Base-by-base conservation (phyloP, 2,329 filamentous ascomycete genomes). In the Fusarium torreyae region DNA sequence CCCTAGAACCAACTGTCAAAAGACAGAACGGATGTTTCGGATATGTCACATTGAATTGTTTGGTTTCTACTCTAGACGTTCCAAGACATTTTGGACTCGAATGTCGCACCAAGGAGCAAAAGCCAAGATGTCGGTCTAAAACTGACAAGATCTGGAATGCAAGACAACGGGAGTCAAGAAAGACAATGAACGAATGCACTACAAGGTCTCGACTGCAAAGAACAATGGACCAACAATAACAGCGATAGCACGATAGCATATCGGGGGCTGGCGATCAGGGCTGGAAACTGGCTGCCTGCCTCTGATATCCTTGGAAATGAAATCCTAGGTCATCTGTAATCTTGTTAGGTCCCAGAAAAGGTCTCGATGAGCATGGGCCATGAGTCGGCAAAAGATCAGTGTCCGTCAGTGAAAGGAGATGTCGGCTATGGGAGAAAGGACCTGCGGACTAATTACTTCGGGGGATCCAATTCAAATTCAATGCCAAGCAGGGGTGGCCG, bases 291-390 rank as follows among this genome's bases (percentile, higher is more conserved):
- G 51, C 58, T 42, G 52, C 54, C 15, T 45, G 48, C 59, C 60
- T 61, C 68, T 56, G 34, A 53, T 40, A 61, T 51, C 52, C 58
- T 57, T 65, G 57, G 50, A 59, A 22, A 43, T 60, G 53, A 40
- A 43, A 65, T 50, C 55, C 66, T 58, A 42, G 62, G 49, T 54
- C 61, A 71, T 63, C 43, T 67, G 46, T 54, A 65, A 71, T 63
- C 43, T 67, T 66, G 40, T 28, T 57, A 42, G 39, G 52, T 31
- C 20, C 39, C 40, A 17, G 48, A 51, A 51, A 49, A 52, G 61
- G 58, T 43, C 54, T 69, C 45, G 59, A 63, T 54, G 52, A 20
- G 43, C 36, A 65, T 55, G 57, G 69, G 46, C 38, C 52, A 67
- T 62, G 60, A 63, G 59, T 68, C 62, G 40, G 64, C 50, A 53